Evolutionary conservation across 257 asterid genomes (phyloP).

Genomic region (Lantana camara): DNA sequence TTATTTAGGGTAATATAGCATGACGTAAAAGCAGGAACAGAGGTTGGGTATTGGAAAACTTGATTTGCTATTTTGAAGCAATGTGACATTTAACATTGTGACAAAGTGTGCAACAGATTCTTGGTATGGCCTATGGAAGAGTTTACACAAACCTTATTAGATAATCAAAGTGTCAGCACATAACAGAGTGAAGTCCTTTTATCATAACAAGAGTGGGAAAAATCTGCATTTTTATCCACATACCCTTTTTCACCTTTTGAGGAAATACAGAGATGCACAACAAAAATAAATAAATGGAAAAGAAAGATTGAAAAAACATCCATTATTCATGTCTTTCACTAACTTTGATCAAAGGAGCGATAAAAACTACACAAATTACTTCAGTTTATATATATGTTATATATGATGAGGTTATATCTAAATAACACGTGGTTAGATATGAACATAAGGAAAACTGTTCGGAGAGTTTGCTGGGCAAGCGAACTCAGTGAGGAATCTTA

Average conservation of each 20-base stretch:
- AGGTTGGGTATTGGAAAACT: background rate
- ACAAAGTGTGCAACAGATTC: conserved; percentile 19
- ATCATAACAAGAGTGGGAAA: conserved; percentile 8
- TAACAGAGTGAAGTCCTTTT: too few species aligned
- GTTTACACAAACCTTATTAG: conserved; percentile 20
- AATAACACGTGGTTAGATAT: too few species aligned
- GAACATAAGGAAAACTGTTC: too few species aligned
- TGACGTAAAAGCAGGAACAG: background rate
- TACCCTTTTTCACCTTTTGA: conserved; percentile 23
- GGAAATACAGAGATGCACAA: conserved; percentile 11
- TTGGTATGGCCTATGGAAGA: conserved; percentile 12
- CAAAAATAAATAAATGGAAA: too few species aligned
- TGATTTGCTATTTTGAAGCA: conserved; percentile 9
- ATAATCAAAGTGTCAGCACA: conserved; percentile 17
- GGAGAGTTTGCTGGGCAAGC: too few species aligned
- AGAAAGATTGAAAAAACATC: background rate
- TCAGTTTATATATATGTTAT: too few species aligned
- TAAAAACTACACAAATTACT: too few species aligned
- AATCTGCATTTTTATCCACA: background rate
- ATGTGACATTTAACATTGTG: conserved; percentile 16
- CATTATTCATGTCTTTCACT: conserved; percentile 2
- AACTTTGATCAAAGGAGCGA: too few species aligned
- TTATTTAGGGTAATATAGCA: background rate
- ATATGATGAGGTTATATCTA: too few species aligned
- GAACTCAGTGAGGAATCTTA: too few species aligned